Evolutionary conservation across 2,329 filamentous ascomycete genomes (phyloP).

Genomic region (Colletotrichum viniferum): DNA sequence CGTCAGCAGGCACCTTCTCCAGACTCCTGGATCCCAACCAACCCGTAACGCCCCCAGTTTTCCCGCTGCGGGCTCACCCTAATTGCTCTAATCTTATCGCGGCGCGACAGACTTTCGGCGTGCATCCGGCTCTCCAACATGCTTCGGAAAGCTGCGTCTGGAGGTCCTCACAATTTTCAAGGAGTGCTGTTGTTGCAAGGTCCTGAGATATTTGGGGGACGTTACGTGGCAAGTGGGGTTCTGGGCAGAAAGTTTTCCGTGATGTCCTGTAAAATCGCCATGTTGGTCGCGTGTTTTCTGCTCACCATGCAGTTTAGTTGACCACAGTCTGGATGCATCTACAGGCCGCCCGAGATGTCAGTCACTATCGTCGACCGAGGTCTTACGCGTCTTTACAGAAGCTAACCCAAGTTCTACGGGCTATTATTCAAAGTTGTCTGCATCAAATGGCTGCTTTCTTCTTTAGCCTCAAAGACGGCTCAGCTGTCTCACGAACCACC

Average conservation of each 20-base stretch:
- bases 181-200: neutral
- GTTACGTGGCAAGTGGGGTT: neutral
- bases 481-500: neutral
- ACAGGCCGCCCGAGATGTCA: neutral
- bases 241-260: neutral
- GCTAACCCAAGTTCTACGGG: fast-evolving
- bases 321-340: neutral
- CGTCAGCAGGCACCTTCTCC: neutral
- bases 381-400: neutral
- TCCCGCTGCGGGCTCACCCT: neutral
- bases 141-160: neutral
- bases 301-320: neutral
- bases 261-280: neutral
- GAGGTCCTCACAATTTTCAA: neutral
- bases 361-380: neutral
- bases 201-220: neutral
- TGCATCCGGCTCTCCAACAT: neutral
- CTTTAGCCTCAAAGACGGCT: neutral
- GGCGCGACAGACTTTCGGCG: neutral
- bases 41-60: neutral
- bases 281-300: neutral
- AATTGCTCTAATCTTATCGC: neutral
- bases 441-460: neutral
- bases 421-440: neutral
- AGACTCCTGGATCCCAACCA: neutral